Base-by-base conservation (phyloP, 805 yeast genomes). In the Nakazawaea ernobii region DNA sequence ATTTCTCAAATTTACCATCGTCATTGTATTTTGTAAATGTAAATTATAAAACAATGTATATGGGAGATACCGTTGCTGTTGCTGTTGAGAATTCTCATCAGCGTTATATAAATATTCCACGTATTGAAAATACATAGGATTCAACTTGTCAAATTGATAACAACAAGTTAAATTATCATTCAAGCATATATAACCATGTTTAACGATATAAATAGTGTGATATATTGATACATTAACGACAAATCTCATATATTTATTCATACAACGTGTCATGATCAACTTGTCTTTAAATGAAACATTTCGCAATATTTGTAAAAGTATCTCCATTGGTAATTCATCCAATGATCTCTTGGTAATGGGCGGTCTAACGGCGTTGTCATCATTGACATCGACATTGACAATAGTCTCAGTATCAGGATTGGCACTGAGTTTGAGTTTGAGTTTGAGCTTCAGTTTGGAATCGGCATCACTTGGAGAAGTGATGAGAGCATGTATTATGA, bases 271-370 rank as follows among this genome's bases (percentile, higher is more conserved):
- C 8, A 45, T 7, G 8, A n/a, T 8, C 33, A 45, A 13, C 20
- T 39, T 39, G 35, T 45, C 48, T 13, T 29, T 27, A 15, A 45
- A 45, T n/a, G 32, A 9, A 14, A 32, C 8, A 26, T 17, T 17
- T 6, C 15, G 10, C 6, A 44, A 7, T 8, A 44, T 38, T 6
- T 44, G 24, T 7, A 29, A 27, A 6, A 38, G 8, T 8, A 44
- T 30, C 39, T 44, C 47, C 15, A 32, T 13, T 11, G 46, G 46
- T 10, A 43, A 17, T 9, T 28, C 8, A 13, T 32, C 44, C 44
- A 41, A 41, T 41, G 44, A 41, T n/a, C n/a, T n/a, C n/a, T n/a
- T n/a, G n/a, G n/a, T n/a, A n/a, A n/a, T n/a, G n/a, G n/a, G n/a
- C n/a, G n/a, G n/a, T n/a, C n/a, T n/a, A n/a, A n/a, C n/a, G n/a